Evolutionary conservation across 208 protist species (phyloP).

Genomic region (Endotrypanum monterogeii): DNA sequence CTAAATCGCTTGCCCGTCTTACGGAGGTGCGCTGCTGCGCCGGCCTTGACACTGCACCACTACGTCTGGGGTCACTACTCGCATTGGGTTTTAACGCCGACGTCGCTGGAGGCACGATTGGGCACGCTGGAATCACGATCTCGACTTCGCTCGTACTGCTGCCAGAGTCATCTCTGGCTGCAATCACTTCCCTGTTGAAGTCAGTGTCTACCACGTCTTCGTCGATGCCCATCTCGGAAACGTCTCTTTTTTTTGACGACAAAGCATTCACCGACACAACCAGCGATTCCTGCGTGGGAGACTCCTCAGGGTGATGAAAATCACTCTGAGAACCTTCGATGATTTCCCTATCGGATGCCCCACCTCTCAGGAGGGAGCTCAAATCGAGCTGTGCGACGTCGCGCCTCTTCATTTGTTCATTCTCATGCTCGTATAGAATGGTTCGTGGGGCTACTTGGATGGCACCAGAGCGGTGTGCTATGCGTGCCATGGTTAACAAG

Average conservation of each 20-base stretch:
- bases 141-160: not conserved
- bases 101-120: not conserved
- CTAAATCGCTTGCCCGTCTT: too few relatives aligned
- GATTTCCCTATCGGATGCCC: constrained; percentile 17
- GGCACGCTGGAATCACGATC: not conserved
- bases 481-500: constrained; percentile 67
- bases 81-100: not conserved
- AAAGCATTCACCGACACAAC: not conserved
- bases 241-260: not conserved
- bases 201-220: not conserved
- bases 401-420: constrained; percentile 39
- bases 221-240: not conserved
- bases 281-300: not conserved
- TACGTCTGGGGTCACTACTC: not conserved
- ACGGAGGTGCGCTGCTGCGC: not conserved
- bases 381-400: constrained; percentile 41
- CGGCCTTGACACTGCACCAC: too few relatives aligned
- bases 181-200: not conserved
- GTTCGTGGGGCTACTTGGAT: constrained; percentile 42
- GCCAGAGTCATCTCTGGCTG: not conserved
- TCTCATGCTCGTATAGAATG: constrained; percentile 68
- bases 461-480: constrained; percentile 49
- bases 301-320: not conserved
- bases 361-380: constrained; percentile 36
- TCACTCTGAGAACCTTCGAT: not conserved